These are phyloP conservation scores for Aureobasidium sp. DNA, from an alignment of 2,329 filamentous ascomycete species.

Conservation along the genomic window DNA sequence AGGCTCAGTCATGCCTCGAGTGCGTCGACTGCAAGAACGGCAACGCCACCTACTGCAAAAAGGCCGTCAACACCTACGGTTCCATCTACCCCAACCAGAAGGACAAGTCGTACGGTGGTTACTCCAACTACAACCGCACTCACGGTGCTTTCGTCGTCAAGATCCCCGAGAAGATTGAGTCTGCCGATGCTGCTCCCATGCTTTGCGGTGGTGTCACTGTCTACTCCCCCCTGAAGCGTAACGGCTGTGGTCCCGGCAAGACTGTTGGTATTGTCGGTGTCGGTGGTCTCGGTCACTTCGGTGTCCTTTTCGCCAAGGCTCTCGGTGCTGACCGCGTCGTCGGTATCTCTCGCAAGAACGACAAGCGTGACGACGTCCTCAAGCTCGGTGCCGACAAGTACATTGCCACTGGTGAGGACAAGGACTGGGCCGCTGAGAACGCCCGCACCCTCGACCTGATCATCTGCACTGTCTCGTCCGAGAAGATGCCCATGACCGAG, in stretches of 20 bases:
- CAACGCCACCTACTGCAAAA: constrained; percentile 26
- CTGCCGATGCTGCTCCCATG: constrained; percentile 55
- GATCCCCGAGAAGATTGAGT: constrained; percentile 45
- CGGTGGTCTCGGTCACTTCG: constrained; percentile 64
- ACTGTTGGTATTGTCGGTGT: constrained; percentile 65
- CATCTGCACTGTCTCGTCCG: constrained; percentile 49
- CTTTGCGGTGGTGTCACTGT: constrained; percentile 70
- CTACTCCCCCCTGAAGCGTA: constrained; percentile 59
- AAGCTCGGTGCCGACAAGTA: constrained; percentile 53
- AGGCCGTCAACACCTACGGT: constrained; percentile 28
- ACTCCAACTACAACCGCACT: constrained; percentile 47
- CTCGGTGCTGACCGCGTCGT: constrained; percentile 59
- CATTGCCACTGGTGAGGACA: constrained; percentile 50
- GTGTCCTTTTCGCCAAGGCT: constrained; percentile 60
- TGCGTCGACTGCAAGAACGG: constrained; percentile 48
- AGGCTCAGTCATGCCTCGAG: constrained; percentile 41
- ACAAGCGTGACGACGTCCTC: constrained; percentile 53
- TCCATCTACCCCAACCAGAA: constrained; percentile 31
- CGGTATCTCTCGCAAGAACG: constrained; percentile 53
- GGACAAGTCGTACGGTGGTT: constrained; percentile 58
- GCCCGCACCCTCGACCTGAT: constrained; percentile 49
- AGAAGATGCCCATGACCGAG: constrained; percentile 54
- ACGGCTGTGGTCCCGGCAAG: constrained; percentile 61
- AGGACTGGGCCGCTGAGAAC: constrained; percentile 51
- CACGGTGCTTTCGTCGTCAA: constrained; percentile 51